A percentile compares a stretch with the other conserved stretches of the same genome.
phyloP scores from a whole-genome alignment of 2,329 filamentous ascomycete species.

The Cordyceps tenuipes region DNA sequence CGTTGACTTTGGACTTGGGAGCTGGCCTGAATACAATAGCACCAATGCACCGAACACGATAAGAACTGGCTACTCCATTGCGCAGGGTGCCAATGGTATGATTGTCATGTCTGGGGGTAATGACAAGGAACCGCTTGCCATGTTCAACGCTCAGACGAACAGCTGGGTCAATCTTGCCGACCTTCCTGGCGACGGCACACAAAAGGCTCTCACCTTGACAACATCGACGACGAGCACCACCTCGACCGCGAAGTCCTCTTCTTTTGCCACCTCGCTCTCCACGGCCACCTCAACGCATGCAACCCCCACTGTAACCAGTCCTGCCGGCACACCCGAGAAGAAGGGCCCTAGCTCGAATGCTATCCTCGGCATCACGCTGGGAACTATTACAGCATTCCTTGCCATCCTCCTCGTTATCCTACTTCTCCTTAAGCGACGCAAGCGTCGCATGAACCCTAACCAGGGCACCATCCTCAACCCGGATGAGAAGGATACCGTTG shows the following conservation, averaged over 20 bases:
- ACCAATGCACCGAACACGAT: conserved; percentile 56
- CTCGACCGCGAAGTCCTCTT: conserved; percentile 16
- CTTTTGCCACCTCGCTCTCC: conserved; percentile 19
- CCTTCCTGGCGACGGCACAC: conserved; percentile 45
- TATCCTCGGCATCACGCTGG: conserved; percentile 74
- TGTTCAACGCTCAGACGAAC: conserved; percentile 72
- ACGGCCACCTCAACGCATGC: conserved; percentile 14
- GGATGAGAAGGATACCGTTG: conserved; percentile 52
- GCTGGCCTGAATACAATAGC: conserved; percentile 74
- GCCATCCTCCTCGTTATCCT: conserved; percentile 64
- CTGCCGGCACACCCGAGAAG: conserved; percentile 22
- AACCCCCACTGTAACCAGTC: conserved; percentile 17
- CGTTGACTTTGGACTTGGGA: conserved; percentile 46
- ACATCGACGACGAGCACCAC: conserved; percentile 20
- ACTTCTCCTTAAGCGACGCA: conserved; percentile 51
- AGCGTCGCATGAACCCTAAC: conserved; percentile 29
- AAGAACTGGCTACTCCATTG: conserved; percentile 63
- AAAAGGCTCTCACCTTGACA: conserved; percentile 28
- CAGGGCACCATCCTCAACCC: conserved; percentile 37
- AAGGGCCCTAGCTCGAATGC: conserved; percentile 36
- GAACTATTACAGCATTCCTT: conserved; percentile 68
- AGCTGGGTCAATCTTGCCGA: conserved; percentile 66
- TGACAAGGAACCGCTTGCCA: conserved; percentile 55
- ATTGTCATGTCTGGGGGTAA: conserved; percentile 75
- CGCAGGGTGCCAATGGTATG: conserved; percentile 55